phyloP scores from a whole-genome alignment of 371 early-diverging fungal genomes.

The Batkoa obscura region DNA sequence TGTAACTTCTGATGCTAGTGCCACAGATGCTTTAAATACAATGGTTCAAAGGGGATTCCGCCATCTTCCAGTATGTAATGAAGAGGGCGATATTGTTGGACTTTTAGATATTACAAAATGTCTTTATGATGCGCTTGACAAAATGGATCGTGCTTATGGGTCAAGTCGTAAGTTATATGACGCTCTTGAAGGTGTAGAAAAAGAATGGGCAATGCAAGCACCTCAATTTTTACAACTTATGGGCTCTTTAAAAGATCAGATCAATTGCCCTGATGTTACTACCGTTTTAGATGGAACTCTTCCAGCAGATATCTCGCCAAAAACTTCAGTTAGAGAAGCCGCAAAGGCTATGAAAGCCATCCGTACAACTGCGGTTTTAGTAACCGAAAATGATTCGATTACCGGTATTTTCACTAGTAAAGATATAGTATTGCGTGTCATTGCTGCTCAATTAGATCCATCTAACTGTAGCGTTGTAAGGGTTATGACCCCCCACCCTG shows the following conservation, averaged over 20 bases:
- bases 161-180: constrained; percentile 70
- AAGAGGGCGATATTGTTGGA: constrained; percentile 82
- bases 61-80: constrained; percentile 88
- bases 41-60: constrained; percentile 89
- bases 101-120: constrained; percentile 89
- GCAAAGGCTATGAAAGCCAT: constrained; percentile 69
- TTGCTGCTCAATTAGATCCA: constrained; percentile 85
- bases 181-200: constrained; percentile 84
- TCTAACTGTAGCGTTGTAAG: constrained; percentile 78
- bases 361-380: constrained; percentile 78
- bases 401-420: constrained; percentile 90
- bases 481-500: constrained; percentile 98
- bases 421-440: constrained; percentile 88
- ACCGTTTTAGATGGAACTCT: constrained; percentile 44
- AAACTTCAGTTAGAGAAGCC: constrained; percentile 72
- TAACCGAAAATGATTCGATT: constrained; percentile 56
- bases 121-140: constrained; percentile 82
- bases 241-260: constrained; percentile 47
- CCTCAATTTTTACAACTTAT: constrained; percentile 38
- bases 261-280: constrained; percentile 72
- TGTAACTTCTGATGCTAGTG: constrained; percentile 55
- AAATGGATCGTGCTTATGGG: constrained; percentile 83
- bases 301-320: constrained; percentile 55
- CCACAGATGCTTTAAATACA: constrained; percentile 81
- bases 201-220: constrained; percentile 43